Conservation (phyloP, 2,329 filamentous ascomycete genomes). For the Coniochaeta hoffmannii region DNA sequence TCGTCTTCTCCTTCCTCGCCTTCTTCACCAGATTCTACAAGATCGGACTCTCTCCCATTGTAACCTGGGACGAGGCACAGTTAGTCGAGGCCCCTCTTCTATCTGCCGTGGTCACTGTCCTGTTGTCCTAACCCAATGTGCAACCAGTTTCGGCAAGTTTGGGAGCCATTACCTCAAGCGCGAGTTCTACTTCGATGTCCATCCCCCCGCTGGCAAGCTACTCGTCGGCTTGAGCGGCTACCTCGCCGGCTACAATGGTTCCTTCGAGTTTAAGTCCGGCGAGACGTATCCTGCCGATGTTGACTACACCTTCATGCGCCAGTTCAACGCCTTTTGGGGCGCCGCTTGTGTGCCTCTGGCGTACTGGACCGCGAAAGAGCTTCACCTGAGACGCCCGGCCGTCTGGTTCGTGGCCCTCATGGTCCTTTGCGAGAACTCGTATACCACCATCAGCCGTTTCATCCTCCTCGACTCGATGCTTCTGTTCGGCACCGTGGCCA, state of each 20-base stretch:
- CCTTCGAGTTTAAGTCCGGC: conserved; percentile 98
- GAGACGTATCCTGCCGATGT: conserved; percentile 90
- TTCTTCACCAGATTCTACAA: conserved; percentile 63
- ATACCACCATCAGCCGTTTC: conserved; percentile 97
- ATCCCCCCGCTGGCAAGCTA: conserved; percentile 93
- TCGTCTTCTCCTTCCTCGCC: conserved; percentile 54
- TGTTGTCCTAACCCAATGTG: conserved; percentile 17
- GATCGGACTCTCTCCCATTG: conserved; percentile 60
- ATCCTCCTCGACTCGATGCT: conserved; percentile 99
- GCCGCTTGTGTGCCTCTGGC: conserved; percentile 88
- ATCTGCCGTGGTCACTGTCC: conserved; percentile 7
- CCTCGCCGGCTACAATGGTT: conserved; percentile 95
- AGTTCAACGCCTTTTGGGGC: conserved; percentile 94
- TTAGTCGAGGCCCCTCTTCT: conserved; percentile 31
- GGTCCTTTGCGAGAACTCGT: conserved; percentile 98
- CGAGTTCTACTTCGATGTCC: conserved; percentile 93
- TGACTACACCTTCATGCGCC: conserved; percentile 97
- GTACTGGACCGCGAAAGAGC: conserved; percentile 88
- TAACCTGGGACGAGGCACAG: conserved; percentile 63
- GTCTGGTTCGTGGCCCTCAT: conserved; percentile 95
- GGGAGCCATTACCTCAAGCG: conserved; percentile 98
- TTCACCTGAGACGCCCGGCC: conserved; percentile 77
- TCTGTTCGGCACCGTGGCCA: conserved; percentile 96
- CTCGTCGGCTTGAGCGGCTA: conserved; percentile 94
- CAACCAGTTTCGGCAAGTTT: conserved; percentile 80